These are phyloP conservation scores for Loxodes magnus DNA, from an alignment of 73 alveolate genomes.

Conservation along the genomic window DNA sequence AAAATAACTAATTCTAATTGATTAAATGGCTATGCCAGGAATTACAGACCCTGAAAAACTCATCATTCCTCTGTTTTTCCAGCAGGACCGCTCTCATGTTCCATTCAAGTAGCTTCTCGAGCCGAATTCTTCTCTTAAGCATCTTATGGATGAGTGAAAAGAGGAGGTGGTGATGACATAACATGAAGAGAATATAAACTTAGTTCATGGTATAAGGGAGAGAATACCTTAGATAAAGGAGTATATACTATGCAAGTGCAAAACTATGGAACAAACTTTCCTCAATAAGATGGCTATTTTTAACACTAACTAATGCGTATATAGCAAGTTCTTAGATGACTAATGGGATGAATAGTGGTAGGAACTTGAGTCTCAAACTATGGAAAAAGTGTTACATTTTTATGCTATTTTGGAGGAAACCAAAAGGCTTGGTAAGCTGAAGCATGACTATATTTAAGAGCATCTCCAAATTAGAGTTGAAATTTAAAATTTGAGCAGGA, in stretches of 20 bases:
- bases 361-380: background rate
- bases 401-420: conserved; percentile 10
- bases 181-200: background rate
- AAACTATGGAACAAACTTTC: background rate
- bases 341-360: background rate
- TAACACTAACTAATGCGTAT: background rate
- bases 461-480: conserved; percentile 2
- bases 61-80: conserved; percentile 4
- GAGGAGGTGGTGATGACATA: background rate
- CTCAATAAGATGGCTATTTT: background rate
- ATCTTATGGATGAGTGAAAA: background rate
- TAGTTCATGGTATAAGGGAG: background rate
- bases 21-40: conserved; percentile 12
- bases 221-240: background rate
- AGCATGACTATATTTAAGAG: conserved; percentile 1
- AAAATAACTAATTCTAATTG: no score
- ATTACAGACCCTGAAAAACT: conserved; percentile 9
- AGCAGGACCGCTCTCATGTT: background rate
- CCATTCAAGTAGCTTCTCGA: background rate
- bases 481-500: conserved; percentile 6
- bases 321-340: background rate
- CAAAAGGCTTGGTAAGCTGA: conserved; percentile 6
- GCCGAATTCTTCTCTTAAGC: background rate
- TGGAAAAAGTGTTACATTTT: background rate
- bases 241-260: background rate